phyloP scores from a whole-genome alignment of 176 grass and related monocot genomes.

The Triticum timopheevii region DNA sequence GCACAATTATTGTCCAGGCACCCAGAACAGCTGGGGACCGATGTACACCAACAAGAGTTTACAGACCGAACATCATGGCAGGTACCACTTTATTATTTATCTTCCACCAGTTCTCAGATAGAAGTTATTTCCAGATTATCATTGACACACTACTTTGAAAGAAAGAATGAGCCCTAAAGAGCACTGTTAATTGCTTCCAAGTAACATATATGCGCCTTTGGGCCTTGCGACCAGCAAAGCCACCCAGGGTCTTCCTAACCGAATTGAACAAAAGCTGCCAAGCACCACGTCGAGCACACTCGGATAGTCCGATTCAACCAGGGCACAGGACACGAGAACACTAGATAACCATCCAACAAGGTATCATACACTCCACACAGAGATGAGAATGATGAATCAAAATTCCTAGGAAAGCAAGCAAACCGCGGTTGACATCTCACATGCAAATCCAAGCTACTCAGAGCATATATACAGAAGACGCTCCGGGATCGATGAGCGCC shows the following conservation, averaged over 20 bases:
- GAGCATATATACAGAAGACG: neutral
- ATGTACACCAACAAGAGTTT: neutral
- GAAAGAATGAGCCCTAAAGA: neutral
- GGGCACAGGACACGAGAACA: neutral
- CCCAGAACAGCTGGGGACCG: neutral
- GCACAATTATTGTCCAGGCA: neutral
- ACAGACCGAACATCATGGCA: neutral
- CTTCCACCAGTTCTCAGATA: neutral
- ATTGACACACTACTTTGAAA: neutral
- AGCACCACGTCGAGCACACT: neutral
- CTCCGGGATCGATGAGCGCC: neutral
- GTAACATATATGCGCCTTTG: neutral
- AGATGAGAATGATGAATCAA: neutral
- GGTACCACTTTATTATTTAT: neutral
- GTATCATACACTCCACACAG: neutral
- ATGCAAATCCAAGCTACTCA: neutral
- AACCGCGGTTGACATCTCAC: neutral
- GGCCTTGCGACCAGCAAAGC: neutral
- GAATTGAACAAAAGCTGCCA: neutral
- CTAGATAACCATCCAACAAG: neutral
- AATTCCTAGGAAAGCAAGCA: neutral
- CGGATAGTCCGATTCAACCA: neutral
- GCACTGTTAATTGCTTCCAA: neutral
- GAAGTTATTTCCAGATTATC: neutral
- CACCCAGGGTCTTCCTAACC: neutral